Conservation (phyloP, 495 filamentous ascomycete species). For the Glonium stellatum region DNA sequence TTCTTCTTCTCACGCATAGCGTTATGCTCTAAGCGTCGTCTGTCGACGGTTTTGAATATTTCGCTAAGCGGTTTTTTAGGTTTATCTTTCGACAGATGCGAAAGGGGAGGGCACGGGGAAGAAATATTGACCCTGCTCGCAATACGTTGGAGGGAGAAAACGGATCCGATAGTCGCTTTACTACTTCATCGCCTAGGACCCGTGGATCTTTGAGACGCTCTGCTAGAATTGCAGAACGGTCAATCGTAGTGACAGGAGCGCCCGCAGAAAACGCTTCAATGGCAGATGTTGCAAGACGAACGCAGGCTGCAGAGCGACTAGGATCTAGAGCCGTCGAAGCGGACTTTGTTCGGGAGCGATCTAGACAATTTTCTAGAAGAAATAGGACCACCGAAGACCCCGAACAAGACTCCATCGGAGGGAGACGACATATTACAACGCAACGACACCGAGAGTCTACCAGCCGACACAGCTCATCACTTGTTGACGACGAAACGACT, state of each 20-base stretch:
- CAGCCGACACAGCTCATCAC: neutral
- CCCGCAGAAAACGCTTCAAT: slow-evolving; percentile 11
- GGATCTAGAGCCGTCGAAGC: slow-evolving; percentile 15
- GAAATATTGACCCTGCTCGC: slow-evolving; percentile 22
- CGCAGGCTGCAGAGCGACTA: slow-evolving; percentile 5
- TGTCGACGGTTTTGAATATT: slow-evolving; percentile 7
- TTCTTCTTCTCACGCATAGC: slow-evolving; percentile 15
- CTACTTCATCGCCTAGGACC: slow-evolving; percentile 13
- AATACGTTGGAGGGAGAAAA: slow-evolving; percentile 19
- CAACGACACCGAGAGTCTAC: neutral
- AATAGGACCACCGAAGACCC: slow-evolving; percentile 7
- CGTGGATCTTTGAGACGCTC: slow-evolving; percentile 19
- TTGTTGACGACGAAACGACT: slow-evolving; percentile 7
- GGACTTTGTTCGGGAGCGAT: slow-evolving; percentile 2
- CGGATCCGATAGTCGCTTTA: slow-evolving; percentile 13
- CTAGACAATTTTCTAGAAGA: slow-evolving; percentile 11
- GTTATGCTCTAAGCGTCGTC: slow-evolving; percentile 20
- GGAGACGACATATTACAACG: neutral
- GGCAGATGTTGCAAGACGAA: slow-evolving; percentile 28
- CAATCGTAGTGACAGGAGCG: neutral
- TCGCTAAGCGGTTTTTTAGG: slow-evolving; percentile 23
- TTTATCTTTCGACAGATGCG: slow-evolving; percentile 29
- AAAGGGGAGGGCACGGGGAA: slow-evolving; percentile 26
- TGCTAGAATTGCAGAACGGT: slow-evolving; percentile 17
- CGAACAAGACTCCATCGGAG: neutral